Base-by-base conservation (phyloP, 352 stramenopile species). In the Globisporangium nodosum region DNA sequence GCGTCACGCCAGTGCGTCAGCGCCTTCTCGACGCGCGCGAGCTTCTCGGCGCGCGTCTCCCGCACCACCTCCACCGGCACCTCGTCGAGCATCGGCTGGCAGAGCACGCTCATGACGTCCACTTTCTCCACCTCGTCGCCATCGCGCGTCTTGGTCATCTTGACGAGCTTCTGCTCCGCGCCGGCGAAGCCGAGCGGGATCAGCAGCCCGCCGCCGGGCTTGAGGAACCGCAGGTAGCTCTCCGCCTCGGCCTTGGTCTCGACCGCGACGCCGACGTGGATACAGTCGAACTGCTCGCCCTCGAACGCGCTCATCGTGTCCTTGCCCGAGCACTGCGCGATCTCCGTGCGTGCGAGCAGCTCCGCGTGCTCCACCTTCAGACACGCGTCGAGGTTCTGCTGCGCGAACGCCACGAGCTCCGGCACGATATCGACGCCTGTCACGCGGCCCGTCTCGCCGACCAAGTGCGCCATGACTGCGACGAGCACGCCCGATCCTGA, bases 61-160 rank as follows among this genome's bases (percentile, higher is more conserved):
- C 58, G 67, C 7, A 78, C 60, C 50, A 81, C 37, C 5, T 74
- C 58, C 1, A 87, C 69, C 0, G 84, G 81, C 4, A 77, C 60
- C 18, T 60, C 69, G 60, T 89, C 73, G 13, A 93, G 63, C 61
- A 94, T 87, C 1, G 85, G 85, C 55, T 94, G 85, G 24, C 85
- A 94, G 27, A 94, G 66, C 45, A 94, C 85, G 56, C 80, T 92
- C 83, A 94, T 93, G 46, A 94, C 59, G 49, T 90, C 83, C 5
- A 72, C 56, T 49, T 90, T 92, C 24, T 74, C 65, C 6, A 90
- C 72, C 6, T 49, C 43, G 7, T 70, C 70, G 24, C 80, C 79
- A 54, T 88, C 64, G 9, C 30, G 37, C 55, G 70, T 60, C 60
- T 92, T 94, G 27, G 72, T 85, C 84, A 93, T 90, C 79, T 81